phyloP scores from a whole-genome alignment of 768 basidiomycete genomes.

The Rhodotorula sphaerocarpa region DNA sequence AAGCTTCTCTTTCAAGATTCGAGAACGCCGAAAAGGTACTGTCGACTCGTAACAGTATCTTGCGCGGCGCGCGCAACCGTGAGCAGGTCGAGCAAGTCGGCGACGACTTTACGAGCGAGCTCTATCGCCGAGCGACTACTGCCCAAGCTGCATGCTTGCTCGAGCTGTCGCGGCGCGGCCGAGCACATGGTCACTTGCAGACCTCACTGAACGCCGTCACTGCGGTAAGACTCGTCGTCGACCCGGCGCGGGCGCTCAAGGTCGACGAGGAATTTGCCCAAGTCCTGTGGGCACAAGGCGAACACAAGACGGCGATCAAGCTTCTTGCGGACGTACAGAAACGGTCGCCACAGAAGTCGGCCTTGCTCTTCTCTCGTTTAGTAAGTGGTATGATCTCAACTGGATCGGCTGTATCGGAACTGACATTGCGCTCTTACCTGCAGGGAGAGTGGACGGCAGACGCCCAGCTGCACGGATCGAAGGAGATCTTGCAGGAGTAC shows the following conservation, averaged over 20 bases:
- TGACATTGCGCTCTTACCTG: background rate
- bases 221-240: slow-evolving; percentile 47
- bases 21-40: slow-evolving; percentile 64
- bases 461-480: slow-evolving; percentile 71
- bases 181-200: slow-evolving; percentile 60
- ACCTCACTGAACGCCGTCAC: slow-evolving; percentile 78
- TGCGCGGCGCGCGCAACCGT: slow-evolving; percentile 60
- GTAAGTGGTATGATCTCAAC: slow-evolving; percentile 46
- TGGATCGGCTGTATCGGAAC: background rate
- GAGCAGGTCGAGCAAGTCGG: slow-evolving; percentile 71
- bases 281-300: slow-evolving; percentile 79
- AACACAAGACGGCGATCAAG: slow-evolving; percentile 73
- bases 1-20: slow-evolving; percentile 53
- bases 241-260: slow-evolving; percentile 42
- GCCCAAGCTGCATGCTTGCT: slow-evolving; percentile 66
- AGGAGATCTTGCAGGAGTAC: slow-evolving; percentile 59
- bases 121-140: slow-evolving; percentile 46
- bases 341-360: slow-evolving; percentile 1
- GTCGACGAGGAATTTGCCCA: slow-evolving; percentile 75
- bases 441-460: slow-evolving; percentile 87
- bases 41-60: slow-evolving; percentile 70
- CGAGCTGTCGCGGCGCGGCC: slow-evolving; percentile 62
- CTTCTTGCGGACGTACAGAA: slow-evolving; percentile 46
- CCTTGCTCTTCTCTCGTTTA: slow-evolving; percentile 52
- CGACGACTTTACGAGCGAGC: slow-evolving; percentile 36